Evolutionary conservation across 1,284 basidiomycete species (phyloP).

Genomic region (Cystobasidiaceae sp.): DNA sequence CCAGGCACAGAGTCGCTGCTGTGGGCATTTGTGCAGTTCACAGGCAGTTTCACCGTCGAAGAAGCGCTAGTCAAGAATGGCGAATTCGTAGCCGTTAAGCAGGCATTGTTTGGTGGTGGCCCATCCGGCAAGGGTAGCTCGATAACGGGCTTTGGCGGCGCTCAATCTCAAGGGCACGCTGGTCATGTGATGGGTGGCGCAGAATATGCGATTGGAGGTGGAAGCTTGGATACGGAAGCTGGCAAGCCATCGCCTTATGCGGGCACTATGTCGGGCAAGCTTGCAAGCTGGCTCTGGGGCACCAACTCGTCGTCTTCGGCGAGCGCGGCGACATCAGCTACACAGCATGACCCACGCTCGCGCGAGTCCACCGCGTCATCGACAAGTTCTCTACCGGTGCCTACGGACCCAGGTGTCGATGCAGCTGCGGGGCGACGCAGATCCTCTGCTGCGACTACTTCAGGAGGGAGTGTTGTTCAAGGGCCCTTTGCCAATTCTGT

Average conservation of each 20-base stretch:
- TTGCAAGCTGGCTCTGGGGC: conserved; percentile 33
- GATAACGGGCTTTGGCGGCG: neutral
- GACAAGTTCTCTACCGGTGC: conserved; percentile 9
- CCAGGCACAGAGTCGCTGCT: conserved; percentile 63
- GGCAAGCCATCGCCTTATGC: neutral
- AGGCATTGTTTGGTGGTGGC: conserved; percentile 41
- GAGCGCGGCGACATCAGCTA: neutral
- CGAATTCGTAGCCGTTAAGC: conserved; percentile 48
- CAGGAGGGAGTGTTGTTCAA: conserved; percentile 54
- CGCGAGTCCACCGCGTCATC: neutral
- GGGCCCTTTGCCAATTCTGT: conserved; percentile 3
- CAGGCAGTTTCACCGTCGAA: conserved; percentile 60
- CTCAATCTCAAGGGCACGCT: too few species aligned
- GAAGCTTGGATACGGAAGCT: conserved; percentile 42
- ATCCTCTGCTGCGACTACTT: conserved; percentile 50
- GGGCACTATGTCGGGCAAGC: conserved; percentile 11
- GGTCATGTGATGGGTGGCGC: too few species aligned
- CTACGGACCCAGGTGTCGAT: conserved; percentile 9
- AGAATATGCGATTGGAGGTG: conserved; percentile 53
- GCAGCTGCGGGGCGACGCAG: conserved; percentile 25
- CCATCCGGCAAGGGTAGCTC: neutral
- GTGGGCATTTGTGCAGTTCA: conserved; percentile 77
- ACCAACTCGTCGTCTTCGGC: neutral
- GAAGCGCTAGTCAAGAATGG: conserved; percentile 48
- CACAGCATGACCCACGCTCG: neutral